Base-by-base conservation (phyloP, 139 green algal genomes). In the Zygnema circumcarinatum region DNA sequence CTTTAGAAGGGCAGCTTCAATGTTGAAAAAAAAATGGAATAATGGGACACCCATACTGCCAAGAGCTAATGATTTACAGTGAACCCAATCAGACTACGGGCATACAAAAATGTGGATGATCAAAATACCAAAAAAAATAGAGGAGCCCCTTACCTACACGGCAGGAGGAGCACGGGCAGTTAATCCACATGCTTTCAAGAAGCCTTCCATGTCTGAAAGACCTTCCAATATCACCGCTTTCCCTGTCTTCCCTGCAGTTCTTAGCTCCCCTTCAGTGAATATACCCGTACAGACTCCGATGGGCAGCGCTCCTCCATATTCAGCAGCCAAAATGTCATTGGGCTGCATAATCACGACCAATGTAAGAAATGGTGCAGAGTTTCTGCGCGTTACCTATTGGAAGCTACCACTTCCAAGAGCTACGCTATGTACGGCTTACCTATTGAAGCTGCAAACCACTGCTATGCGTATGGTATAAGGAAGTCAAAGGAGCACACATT, bases 221-320 rank as follows among this genome's bases (percentile, higher is more conserved):
- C 39, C 35, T 2, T 83, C 76, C 76, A 83, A 52, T 83, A 83
- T 79, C 7, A 11, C 39, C 3, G 35, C 76, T 38, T 11, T 11
- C 20, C 16, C 36, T 42, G 7, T 41, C 16, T 62, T 62, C 47
- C 47, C 47, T 62, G 47, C 47, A 25, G 7, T 16, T 16, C 16
- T 16, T 16, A 88, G 38, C 38, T 88, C 36, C 22, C 21, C 36
- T 35, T 11, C 41, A 35, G 31, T 38, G 69, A 88, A 88, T 29
- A 38, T 38, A 21, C 82, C 82, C 2, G 82, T 88, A 47, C 67
- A 67, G 32, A 88, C 82, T 3, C 82, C 82, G 16, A 88, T 39
- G 52, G 82, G n/a, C 36, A 47, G 39, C 21, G 82, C 82, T 41
- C 82, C 82, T 35, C 68, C 82, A 33, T 67, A 31, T 36, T 31